phyloP scores from a whole-genome alignment of 176 grass and related monocot species.

The Metroxylon sagu region DNA sequence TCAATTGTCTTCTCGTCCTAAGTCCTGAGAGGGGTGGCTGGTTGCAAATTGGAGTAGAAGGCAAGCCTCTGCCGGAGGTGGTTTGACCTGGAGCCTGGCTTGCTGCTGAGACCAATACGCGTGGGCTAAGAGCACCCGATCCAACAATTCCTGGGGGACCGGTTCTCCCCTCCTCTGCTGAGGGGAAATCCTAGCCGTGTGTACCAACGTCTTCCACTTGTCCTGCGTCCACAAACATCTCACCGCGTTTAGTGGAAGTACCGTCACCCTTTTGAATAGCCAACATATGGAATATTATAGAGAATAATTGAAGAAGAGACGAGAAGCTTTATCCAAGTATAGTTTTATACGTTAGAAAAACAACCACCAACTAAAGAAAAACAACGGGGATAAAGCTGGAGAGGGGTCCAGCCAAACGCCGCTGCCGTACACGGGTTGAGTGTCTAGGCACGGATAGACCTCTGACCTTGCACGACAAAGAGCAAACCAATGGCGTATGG shows the following conservation, averaged over 20 bases:
- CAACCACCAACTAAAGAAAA: no score
- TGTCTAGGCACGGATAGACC: no score
- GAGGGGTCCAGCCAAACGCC: no score
- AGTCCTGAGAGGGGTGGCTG: no score
- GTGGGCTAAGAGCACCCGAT: constrained; percentile 61
- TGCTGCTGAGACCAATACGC: constrained; percentile 60
- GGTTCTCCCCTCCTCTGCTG: constrained; percentile 62
- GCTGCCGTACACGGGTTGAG: no score
- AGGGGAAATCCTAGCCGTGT: constrained; percentile 68
- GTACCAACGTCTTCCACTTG: constrained; percentile 86
- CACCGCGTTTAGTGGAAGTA: background rate
- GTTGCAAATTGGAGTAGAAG: background rate
- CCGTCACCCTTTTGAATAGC: no score
- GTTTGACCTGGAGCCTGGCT: constrained; percentile 34
- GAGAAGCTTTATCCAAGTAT: no score
- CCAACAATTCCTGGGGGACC: constrained; percentile 64
- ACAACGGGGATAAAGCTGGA: no score
- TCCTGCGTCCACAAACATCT: constrained; percentile 31
- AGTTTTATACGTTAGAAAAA: no score
- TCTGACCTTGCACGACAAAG: no score
- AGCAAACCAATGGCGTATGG: background rate
- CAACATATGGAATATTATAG: no score
- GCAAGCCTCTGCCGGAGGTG: constrained; percentile 27
- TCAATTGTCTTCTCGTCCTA: constrained; percentile 12
- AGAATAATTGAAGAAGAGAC: no score